Evolutionary conservation across 2,329 filamentous ascomycete species (phyloP).

Genomic region (Claviceps paspali): DNA sequence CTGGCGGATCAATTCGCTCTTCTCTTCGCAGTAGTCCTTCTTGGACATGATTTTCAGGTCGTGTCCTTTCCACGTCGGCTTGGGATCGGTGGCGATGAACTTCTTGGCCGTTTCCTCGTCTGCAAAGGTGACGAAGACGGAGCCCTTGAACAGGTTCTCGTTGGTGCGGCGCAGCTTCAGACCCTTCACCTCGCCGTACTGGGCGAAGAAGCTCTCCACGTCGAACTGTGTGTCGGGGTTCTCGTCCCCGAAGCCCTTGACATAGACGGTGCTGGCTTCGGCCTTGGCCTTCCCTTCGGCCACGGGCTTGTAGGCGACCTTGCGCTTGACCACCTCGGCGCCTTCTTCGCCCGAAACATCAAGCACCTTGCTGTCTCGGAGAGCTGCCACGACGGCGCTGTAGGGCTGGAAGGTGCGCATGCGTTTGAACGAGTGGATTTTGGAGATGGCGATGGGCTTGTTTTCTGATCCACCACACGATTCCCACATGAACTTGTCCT

Average conservation of each 20-base stretch:
- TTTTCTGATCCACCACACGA: constrained; percentile 66
- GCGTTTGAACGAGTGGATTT: constrained; percentile 78
- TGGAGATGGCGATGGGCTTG: constrained; percentile 62
- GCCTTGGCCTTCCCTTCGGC: constrained; percentile 47
- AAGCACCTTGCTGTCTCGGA: constrained; percentile 61
- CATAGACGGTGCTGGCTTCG: constrained; percentile 69
- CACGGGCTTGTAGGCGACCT: constrained; percentile 48
- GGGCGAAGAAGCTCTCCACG: constrained; percentile 79
- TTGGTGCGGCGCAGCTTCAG: constrained; percentile 72
- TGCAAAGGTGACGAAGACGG: constrained; percentile 86
- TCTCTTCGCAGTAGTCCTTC: constrained; percentile 70
- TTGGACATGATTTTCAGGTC: constrained; percentile 77
- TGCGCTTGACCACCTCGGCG: constrained; percentile 60
- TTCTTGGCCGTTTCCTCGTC: constrained; percentile 62
- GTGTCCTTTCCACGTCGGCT: constrained; percentile 70
- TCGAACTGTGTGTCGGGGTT: constrained; percentile 77
- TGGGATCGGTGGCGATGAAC: constrained; percentile 66
- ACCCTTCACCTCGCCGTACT: constrained; percentile 62
- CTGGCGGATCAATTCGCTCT: constrained; percentile 54
- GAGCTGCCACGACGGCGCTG: constrained; percentile 64
- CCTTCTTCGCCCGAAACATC: constrained; percentile 60
- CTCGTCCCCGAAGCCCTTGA: constrained; percentile 85
- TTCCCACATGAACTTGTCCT: constrained; percentile 75
- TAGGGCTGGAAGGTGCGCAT: constrained; percentile 93
- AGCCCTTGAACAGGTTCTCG: constrained; percentile 77